Conservation (phyloP, 2,329 filamentous ascomycete species). For the Cytospora leucostoma region DNA sequence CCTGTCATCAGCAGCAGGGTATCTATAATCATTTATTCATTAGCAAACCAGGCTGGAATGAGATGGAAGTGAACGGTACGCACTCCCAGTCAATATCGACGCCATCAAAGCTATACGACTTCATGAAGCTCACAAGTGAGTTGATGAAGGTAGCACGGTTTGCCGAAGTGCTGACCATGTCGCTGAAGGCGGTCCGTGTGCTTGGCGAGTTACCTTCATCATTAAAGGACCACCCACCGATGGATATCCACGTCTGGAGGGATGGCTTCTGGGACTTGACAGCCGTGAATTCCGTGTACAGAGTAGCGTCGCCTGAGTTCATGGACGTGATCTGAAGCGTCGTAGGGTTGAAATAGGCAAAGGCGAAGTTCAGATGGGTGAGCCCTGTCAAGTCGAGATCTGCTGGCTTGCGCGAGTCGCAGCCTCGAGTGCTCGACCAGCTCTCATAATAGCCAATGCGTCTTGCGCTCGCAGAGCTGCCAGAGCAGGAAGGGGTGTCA, state of each 20-base stretch:
- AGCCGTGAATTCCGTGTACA: slow-evolving; percentile 36
- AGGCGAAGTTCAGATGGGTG: slow-evolving; percentile 41
- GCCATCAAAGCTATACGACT: slow-evolving; percentile 35
- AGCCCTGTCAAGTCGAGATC: slow-evolving; percentile 34
- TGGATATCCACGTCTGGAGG: slow-evolving; percentile 41
- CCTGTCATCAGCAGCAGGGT: slow-evolving; percentile 36
- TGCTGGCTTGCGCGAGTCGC: slow-evolving; percentile 30
- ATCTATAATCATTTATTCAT: too few relatives aligned
- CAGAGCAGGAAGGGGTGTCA: slow-evolving; percentile 27
- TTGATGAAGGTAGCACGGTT: slow-evolving; percentile 31
- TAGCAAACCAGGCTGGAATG: too few relatives aligned
- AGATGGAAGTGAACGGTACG: too few relatives aligned
- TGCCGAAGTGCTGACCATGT: slow-evolving; percentile 29
- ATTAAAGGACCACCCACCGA: slow-evolving; percentile 42
- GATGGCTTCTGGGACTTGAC: slow-evolving; percentile 35
- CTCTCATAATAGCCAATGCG: slow-evolving; percentile 35
- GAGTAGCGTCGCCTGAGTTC: slow-evolving; percentile 2
- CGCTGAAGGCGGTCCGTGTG: slow-evolving; percentile 34
- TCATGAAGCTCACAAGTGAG: slow-evolving; percentile 31
- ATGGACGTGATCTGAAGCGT: slow-evolving; percentile 31
- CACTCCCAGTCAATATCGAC: slow-evolving; percentile 37
- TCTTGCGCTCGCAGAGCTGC: background rate
- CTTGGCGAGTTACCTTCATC: slow-evolving; percentile 38
- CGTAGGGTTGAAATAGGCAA: slow-evolving; percentile 38
- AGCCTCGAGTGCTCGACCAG: slow-evolving; percentile 28